Base-by-base conservation (phyloP, 495 filamentous ascomycete genomes). In the Xylaria sp. region DNA sequence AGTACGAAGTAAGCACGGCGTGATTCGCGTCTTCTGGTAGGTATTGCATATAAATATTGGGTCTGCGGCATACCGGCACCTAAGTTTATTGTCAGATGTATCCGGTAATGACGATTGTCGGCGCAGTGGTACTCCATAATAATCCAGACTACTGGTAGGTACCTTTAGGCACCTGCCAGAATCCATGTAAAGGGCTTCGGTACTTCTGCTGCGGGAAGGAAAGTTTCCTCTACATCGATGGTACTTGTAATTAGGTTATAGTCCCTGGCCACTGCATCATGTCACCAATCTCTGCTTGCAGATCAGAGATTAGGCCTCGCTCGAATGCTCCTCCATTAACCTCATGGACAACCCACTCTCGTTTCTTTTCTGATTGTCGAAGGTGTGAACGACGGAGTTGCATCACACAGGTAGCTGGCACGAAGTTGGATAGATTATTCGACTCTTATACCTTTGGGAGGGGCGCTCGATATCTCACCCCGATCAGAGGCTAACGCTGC, bases 171-270 rank as follows among this genome's bases (percentile, higher is more conserved):
- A n/a, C 59, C 43, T 17, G 37, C 43, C 37, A 41, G 37, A 17
- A 33, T 62, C 59, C 37, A 24, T 41, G 37, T 43, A 62, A 26
- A 43, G n/a, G 59, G 37, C 35, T 29, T 62, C 37, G n/a, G 43
- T 41, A 43, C 59, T 26, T 62, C 37, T 43, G 37, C 43, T n/a
- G 14, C 12, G 64, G 41, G 59, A 61, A 61, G 24, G 59, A 41
- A 62, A 21, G 67, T 62, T 63, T 70, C 46, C 58, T 63, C n/a
- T 62, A 40, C 57, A 43, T 69, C 57, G 9, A 69, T 9, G 33
- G 44, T 62, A 48, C 67, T 48, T 29, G 57, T 46, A 53, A 53
- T 67, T 67, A 67, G 48, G 64, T 53, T 67, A 67, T 62, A 53
- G 67, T 43, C 37, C 14, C 11, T 53, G 44, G 43, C 31, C 33